phyloP scores from a whole-genome alignment of 2,329 filamentous ascomycete genomes.

The Ceratocystis albifundus region DNA sequence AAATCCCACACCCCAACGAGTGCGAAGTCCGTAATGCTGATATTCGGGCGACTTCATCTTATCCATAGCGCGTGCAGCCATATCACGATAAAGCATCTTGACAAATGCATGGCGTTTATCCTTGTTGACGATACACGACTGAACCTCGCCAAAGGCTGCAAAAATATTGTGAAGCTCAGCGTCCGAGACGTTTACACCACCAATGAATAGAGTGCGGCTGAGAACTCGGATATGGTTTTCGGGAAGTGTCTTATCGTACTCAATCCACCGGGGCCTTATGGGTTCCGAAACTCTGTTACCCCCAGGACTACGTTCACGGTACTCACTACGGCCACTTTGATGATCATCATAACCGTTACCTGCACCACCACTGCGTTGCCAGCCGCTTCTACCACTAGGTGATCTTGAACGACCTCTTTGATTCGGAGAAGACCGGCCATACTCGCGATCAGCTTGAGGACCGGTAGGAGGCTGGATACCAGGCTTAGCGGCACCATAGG shows the following conservation, averaged over 20 bases:
- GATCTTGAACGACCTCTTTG: slow-evolving; percentile 57
- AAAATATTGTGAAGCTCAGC: slow-evolving; percentile 73
- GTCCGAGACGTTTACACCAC: slow-evolving; percentile 81
- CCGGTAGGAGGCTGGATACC: slow-evolving; percentile 19
- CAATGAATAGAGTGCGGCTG: slow-evolving; percentile 91
- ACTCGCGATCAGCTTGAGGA: slow-evolving; percentile 22
- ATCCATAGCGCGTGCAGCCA: slow-evolving; percentile 72
- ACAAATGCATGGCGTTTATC: slow-evolving; percentile 98
- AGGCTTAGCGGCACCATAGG: slow-evolving; percentile 14
- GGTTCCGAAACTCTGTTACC: slow-evolving; percentile 30
- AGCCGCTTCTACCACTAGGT: slow-evolving; percentile 26
- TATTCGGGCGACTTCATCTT: slow-evolving; percentile 63
- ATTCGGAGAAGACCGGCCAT: slow-evolving; percentile 49
- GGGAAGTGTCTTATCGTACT: slow-evolving; percentile 64
- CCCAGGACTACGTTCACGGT: slow-evolving; percentile 51
- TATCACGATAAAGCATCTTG: slow-evolving; percentile 86
- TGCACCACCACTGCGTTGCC: slow-evolving; percentile 36
- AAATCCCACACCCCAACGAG: slow-evolving; percentile 94
- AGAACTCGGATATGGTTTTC: slow-evolving; percentile 76
- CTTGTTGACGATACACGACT: slow-evolving; percentile 95
- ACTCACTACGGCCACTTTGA: slow-evolving; percentile 44
- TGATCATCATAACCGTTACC: slow-evolving; percentile 1
- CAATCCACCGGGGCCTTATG: slow-evolving; percentile 45
- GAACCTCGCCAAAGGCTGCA: slow-evolving; percentile 69
- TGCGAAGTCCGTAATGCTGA: slow-evolving; percentile 63